Conservation (phyloP, 2,329 filamentous ascomycete species). For the Nannizzia gypsea region DNA sequence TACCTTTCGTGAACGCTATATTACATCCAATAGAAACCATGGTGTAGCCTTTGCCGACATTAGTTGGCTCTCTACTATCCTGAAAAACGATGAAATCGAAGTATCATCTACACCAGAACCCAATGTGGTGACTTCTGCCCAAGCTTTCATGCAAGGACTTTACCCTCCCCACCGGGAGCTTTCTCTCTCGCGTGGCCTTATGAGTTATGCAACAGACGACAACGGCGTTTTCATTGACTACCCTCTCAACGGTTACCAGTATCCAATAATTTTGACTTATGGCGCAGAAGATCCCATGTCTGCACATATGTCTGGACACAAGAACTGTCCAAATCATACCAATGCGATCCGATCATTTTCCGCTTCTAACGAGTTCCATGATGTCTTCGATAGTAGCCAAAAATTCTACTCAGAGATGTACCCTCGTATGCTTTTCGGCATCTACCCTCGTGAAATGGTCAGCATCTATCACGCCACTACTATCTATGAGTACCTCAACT, state of each 20-base stretch:
- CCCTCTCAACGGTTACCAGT: slow-evolving; percentile 48
- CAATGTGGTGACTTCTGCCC: slow-evolving; percentile 41
- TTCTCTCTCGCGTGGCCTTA: slow-evolving; percentile 23
- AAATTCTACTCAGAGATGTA: slow-evolving; percentile 39
- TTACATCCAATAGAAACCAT: slow-evolving; percentile 24
- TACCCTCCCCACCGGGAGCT: slow-evolving; percentile 41
- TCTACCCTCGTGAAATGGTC: slow-evolving; percentile 30
- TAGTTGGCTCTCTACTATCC: slow-evolving; percentile 34
- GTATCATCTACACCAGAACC: slow-evolving; percentile 39
- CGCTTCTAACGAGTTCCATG: slow-evolving; percentile 22
- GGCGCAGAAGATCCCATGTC: slow-evolving; percentile 38
- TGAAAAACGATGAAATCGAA: slow-evolving; percentile 38
- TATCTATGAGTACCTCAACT: slow-evolving; percentile 47
- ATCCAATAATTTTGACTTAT: slow-evolving; percentile 39
- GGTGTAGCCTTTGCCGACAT: slow-evolving; percentile 28
- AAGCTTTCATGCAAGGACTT: slow-evolving; percentile 51
- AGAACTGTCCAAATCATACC: slow-evolving; percentile 32
- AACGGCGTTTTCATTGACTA: slow-evolving; percentile 37
- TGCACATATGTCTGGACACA: slow-evolving; percentile 40
- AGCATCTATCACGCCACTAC: slow-evolving; percentile 42
- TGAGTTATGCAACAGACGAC: slow-evolving; percentile 31
- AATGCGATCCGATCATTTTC: slow-evolving; percentile 30
- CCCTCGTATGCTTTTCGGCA: slow-evolving; percentile 31
- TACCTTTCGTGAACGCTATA: slow-evolving; percentile 43
- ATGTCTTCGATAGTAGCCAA: slow-evolving; percentile 30